A percentile compares a stretch with the other conserved stretches of the same genome.
phyloP scores from a whole-genome alignment of 495 filamentous ascomycete genomes.

The Friedmanniomyces simplex region DNA sequence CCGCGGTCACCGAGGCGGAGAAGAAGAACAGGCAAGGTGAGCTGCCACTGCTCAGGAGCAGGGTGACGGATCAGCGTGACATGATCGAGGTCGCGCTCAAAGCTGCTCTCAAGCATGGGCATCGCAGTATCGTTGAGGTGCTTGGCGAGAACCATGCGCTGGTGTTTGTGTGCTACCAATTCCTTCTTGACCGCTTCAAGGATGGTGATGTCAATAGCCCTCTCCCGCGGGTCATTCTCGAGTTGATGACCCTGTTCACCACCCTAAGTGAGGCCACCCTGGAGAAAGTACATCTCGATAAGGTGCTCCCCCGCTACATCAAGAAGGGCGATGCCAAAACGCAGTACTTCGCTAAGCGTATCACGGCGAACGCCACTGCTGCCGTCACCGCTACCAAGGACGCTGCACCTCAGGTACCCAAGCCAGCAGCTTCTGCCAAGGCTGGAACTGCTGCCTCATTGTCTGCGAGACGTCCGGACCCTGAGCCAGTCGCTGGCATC shows the following conservation, averaged over 20 bases:
- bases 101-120: conserved; percentile 49
- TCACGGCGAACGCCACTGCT: conserved; percentile 46
- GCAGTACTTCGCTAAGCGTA: conserved; percentile 46
- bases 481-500: conserved; percentile 32
- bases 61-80: conserved; percentile 47
- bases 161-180: conserved; percentile 47
- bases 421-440: conserved; percentile 36
- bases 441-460: conserved; percentile 23
- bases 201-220: conserved; percentile 50
- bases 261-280: conserved; percentile 53
- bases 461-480: conserved; percentile 23
- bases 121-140: conserved; percentile 56
- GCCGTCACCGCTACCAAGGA: conserved; percentile 32
- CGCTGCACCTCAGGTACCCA: conserved; percentile 20
- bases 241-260: conserved; percentile 51
- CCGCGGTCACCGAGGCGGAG: conserved; percentile 47
- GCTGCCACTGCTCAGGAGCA: conserved; percentile 36
- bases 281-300: conserved; percentile 57
- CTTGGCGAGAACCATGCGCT: conserved; percentile 48
- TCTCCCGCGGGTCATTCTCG: conserved; percentile 54
- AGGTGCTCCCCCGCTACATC: conserved; percentile 49
- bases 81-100: conserved; percentile 50
- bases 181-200: conserved; percentile 56
- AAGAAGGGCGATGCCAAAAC: conserved; percentile 57
- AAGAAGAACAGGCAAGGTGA: conserved; percentile 41